Evolutionary conservation across 129 eudicot species (phyloP).

Genomic region (Pittosporum tobira): DNA sequence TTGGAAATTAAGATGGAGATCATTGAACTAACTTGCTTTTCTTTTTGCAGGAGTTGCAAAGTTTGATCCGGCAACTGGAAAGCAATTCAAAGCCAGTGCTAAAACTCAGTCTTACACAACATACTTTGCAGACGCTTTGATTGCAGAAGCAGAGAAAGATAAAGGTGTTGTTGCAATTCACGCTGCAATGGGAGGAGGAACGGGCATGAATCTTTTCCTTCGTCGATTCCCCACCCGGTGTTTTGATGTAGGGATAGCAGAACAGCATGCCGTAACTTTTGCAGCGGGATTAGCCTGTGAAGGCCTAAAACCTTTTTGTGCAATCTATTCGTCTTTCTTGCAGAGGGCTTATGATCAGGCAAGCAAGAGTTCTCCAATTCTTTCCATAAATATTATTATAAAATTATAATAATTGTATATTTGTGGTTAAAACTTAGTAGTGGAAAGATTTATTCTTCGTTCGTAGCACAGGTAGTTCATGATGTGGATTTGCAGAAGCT

Average conservation of each 20-base stretch:
- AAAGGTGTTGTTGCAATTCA: conserved; percentile 67
- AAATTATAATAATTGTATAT: no score
- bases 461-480: conserved; percentile 59
- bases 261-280: conserved; percentile 93
- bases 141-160: conserved; percentile 93
- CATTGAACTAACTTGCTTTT: neutral
- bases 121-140: conserved; percentile 86
- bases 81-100: conserved; percentile 68
- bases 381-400: neutral
- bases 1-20: neutral
- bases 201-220: conserved; percentile 77
- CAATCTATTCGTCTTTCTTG: conserved; percentile 86
- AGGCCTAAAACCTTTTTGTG: conserved; percentile 89
- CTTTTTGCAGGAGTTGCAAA: conserved; percentile 59
- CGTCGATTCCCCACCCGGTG: conserved; percentile 72
- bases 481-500: conserved; percentile 88
- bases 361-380: conserved; percentile 10
- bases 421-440: neutral
- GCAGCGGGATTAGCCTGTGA: conserved; percentile 98
- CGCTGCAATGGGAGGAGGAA: conserved; percentile 99
- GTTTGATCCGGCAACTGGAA: conserved; percentile 94
- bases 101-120: conserved; percentile 82
- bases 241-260: conserved; percentile 98
- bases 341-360: conserved; percentile 96
- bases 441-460: no score